Base-by-base conservation (phyloP, 192 early-diverging fungal species). In the Coemansia sp. region DNA sequence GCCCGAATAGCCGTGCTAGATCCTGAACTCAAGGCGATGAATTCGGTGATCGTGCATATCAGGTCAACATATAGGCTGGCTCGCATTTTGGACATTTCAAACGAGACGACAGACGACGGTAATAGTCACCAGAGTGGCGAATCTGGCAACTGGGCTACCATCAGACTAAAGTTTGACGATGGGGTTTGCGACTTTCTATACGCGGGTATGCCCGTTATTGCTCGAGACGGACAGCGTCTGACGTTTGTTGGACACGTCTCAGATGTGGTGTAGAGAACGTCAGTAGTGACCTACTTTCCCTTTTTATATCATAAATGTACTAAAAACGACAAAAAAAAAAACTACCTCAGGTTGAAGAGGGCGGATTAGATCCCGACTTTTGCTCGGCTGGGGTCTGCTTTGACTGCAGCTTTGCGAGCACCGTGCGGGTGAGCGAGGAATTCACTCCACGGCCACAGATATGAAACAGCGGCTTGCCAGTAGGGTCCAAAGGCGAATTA, bases 401-500 rank as follows among this genome's bases (percentile, higher is more conserved):
- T 16, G 52, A 57, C 63, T 84, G 81, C 22, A 84, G 62, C 74
- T 84, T 77, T 3, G 81, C 81, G 55, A 84, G 70, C 27, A 84
- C 76, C 10, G 81, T 70, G 34, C 81, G 50, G 2, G 81, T 84
- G 31, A 84, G 77, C 41, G 81, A 84, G 2, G 81, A 84, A 52
- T 84, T 72, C 27, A 84, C 81, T 53, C 81, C 81, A n/a, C 81
- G 81, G 31, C 81, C 81, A 49, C 81, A 84, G 1, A 74, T 38
- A 38, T 76, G 69, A 43, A 84, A 84, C 15, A 84, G 67, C 6
- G 81, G 81, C 40, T 71, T 75, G 10, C 81, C 81, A 3, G 47
- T 50, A 39, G 52, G 34, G 47, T 84, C 81, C 43, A 79, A 33
- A 6, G 81, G 81, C 61, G 77, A 68, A 31, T 65, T 62, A 12